Conservation (phyloP, 139 green algal genomes). For the Chlorella sorokiniana region DNA sequence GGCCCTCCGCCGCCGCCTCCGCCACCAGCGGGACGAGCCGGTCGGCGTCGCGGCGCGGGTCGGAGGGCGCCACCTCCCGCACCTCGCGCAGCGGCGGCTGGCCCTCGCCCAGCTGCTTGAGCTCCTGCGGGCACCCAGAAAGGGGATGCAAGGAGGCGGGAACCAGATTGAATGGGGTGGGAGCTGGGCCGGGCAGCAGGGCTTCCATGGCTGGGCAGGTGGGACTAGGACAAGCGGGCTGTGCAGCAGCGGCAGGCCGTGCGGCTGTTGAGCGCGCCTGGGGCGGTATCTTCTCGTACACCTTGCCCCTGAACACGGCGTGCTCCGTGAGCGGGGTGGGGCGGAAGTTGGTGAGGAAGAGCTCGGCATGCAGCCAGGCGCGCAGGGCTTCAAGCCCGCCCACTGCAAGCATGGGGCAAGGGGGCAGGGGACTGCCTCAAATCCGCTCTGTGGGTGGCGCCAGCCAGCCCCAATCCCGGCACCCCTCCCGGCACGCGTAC, state of each 20-base stretch:
- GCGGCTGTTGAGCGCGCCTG: too few relatives aligned
- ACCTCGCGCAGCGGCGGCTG: neutral
- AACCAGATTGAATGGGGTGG: too few relatives aligned
- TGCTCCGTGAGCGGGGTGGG: conserved; percentile 65
- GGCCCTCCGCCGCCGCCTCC: conserved; percentile 46
- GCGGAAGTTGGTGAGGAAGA: conserved; percentile 66
- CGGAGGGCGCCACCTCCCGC: conserved; percentile 35
- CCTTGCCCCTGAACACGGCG: conserved; percentile 56
- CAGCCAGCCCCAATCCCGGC: too few relatives aligned
- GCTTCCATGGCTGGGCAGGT: too few relatives aligned
- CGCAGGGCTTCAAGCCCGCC: conserved; percentile 43
- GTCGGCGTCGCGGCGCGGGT: conserved; percentile 54
- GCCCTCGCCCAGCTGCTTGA: neutral
- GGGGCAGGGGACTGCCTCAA: too few relatives aligned
- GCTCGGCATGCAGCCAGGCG: conserved; percentile 59
- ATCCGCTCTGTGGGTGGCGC: too few relatives aligned
- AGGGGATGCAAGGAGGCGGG: too few relatives aligned
- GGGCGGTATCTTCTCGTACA: conserved; percentile 20
- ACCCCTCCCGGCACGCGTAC: too few relatives aligned
- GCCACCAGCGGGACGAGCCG: conserved; percentile 55
- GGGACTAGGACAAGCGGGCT: neutral
- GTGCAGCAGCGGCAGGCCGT: too few relatives aligned
- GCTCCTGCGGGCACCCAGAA: conserved; percentile 1
- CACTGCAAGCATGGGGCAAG: conserved; percentile 24
- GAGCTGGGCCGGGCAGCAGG: too few relatives aligned